Evolutionary conservation across 2,329 filamentous ascomycete species (phyloP).

Genomic region (Cercospora sojina): DNA sequence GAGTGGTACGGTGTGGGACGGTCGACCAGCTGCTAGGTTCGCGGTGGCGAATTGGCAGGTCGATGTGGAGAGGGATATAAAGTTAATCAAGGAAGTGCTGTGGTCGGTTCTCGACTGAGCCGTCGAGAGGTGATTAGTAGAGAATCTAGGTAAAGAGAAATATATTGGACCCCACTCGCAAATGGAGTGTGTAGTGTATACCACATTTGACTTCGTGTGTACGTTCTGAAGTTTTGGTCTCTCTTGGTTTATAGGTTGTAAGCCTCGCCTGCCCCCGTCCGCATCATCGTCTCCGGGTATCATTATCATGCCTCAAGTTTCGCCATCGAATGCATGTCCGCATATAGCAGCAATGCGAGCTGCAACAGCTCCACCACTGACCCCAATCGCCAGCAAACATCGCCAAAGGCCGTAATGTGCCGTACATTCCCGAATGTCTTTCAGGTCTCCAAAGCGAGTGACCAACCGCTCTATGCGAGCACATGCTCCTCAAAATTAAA

Average conservation of each 20-base stretch:
- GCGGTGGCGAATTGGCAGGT: constrained; percentile 85
- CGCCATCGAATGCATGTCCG: not conserved
- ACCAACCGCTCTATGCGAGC: not conserved
- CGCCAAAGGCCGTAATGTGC: not conserved
- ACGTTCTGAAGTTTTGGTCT: not conserved
- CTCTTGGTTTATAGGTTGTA: not conserved
- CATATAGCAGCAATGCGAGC: not conserved
- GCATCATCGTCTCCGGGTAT: not conserved
- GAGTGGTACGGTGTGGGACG: constrained; percentile 76
- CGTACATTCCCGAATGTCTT: not conserved
- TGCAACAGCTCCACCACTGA: not conserved
- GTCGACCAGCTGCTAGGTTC: constrained; percentile 71
- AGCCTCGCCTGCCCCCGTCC: not conserved
- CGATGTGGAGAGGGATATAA: constrained; percentile 65
- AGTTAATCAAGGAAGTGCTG: constrained; percentile 64
- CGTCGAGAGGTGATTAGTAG: not conserved
- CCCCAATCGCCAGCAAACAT: not conserved
- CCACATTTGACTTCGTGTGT: not conserved
- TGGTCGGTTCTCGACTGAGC: constrained; percentile 2
- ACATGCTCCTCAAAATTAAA: not conserved
- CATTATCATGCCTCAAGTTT: not conserved
- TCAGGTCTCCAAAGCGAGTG: not conserved
- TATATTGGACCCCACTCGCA: not conserved
- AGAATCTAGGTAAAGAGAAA: not conserved
- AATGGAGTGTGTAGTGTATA: no score